These are phyloP conservation scores for Dothistroma pini DNA, from an alignment of 2,329 filamentous ascomycete species.

Conservation along the genomic window DNA sequence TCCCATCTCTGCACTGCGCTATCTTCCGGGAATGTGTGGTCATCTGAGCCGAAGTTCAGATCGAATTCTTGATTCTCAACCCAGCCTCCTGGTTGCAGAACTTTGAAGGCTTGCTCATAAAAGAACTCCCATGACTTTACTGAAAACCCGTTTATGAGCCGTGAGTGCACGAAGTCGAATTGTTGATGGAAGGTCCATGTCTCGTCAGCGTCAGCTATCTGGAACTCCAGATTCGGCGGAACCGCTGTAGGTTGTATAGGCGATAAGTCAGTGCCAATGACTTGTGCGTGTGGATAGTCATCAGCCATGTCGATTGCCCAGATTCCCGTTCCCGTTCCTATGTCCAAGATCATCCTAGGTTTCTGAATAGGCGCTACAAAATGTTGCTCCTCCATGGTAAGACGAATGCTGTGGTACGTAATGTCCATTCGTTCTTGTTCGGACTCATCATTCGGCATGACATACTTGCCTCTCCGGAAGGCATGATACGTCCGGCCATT, in stretches of 20 bases:
- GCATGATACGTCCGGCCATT: slow-evolving; percentile 25
- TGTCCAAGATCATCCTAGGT: slow-evolving; percentile 44
- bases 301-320: slow-evolving; percentile 36
- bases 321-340: slow-evolving; percentile 46
- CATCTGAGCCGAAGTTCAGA: slow-evolving; percentile 25
- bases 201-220: slow-evolving; percentile 23
- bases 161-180: slow-evolving; percentile 32
- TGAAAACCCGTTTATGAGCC: slow-evolving; percentile 31
- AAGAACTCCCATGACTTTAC: slow-evolving; percentile 30
- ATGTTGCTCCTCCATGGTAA: slow-evolving; percentile 26
- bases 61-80: slow-evolving; percentile 41
- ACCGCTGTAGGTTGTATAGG: slow-evolving; percentile 31
- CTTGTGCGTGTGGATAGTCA: slow-evolving; percentile 26
- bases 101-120: slow-evolving; percentile 25
- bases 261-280: slow-evolving; percentile 30
- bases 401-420: slow-evolving; percentile 23
- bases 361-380: slow-evolving; percentile 24
- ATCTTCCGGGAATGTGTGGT: slow-evolving; percentile 21
- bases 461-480: slow-evolving; percentile 31
- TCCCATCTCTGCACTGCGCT: slow-evolving; percentile 22
- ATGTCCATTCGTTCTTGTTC: slow-evolving; percentile 32
- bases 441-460: slow-evolving; percentile 29
- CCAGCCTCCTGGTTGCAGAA: slow-evolving; percentile 36
- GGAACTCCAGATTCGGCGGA: slow-evolving; percentile 23
- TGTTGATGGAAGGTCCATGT: slow-evolving; percentile 24